Percentiles rank a stretch among this genome's conserved stretches.
These are phyloP conservation scores for Penicillium sp. DNA, from an alignment of 2,329 filamentous ascomycete genomes.

Conservation along the genomic window DNA sequence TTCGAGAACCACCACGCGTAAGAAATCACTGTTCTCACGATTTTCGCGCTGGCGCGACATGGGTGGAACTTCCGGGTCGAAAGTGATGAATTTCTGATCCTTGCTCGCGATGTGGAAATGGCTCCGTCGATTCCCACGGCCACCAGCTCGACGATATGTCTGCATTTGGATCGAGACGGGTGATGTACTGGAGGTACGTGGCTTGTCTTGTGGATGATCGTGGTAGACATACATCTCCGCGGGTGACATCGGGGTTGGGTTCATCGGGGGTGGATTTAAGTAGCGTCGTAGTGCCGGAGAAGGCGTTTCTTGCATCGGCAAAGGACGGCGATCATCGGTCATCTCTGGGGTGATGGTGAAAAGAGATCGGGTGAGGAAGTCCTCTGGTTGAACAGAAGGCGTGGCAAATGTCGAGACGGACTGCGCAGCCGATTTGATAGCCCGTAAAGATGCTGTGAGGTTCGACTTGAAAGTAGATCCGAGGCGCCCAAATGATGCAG, in stretches of 20 bases:
- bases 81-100: slow-evolving; percentile 31
- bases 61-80: slow-evolving; percentile 39
- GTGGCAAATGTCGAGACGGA: slow-evolving; percentile 60
- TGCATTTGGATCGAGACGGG: slow-evolving; percentile 62
- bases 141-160: slow-evolving; percentile 52
- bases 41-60: slow-evolving; percentile 59
- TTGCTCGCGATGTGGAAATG: slow-evolving; percentile 42
- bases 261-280: slow-evolving; percentile 54
- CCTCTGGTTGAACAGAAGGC: slow-evolving; percentile 53
- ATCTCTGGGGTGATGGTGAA: slow-evolving; percentile 57
- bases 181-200: slow-evolving; percentile 33
- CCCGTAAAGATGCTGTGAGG: slow-evolving; percentile 60
- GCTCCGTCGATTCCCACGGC: slow-evolving; percentile 27
- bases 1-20: slow-evolving; percentile 63
- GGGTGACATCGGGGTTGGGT: slow-evolving; percentile 46
- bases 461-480: slow-evolving; percentile 60
- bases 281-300: slow-evolving; percentile 59
- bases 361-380: slow-evolving; percentile 58
- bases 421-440: slow-evolving; percentile 60
- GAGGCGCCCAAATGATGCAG: slow-evolving; percentile 38
- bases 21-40: slow-evolving; percentile 62
- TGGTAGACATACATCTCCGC: slow-evolving; percentile 47
- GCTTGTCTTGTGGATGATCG: slow-evolving; percentile 37
- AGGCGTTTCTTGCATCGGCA: slow-evolving; percentile 52
- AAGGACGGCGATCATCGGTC: slow-evolving; percentile 60